These are phyloP conservation scores for Thymus quinquecostatus DNA, from an alignment of 257 asterid genomes.

Conservation along the genomic window DNA sequence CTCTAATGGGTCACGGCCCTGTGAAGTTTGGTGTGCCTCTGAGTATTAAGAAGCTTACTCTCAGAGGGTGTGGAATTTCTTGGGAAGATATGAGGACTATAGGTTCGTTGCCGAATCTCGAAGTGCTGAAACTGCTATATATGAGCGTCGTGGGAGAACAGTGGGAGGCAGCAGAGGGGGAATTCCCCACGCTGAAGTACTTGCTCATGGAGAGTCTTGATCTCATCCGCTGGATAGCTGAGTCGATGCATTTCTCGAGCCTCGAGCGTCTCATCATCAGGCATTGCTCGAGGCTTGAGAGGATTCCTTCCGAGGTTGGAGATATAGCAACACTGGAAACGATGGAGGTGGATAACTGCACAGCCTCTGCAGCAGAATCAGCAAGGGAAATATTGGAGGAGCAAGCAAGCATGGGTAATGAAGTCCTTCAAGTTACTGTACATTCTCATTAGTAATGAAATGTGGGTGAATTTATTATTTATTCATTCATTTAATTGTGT, in stretches of 20 bases:
- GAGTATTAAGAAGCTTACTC: slow-evolving; percentile 24
- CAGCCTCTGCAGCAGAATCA: slow-evolving; percentile 19
- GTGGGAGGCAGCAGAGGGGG: slow-evolving; percentile 33
- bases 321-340: slow-evolving; percentile 29
- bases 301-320: slow-evolving; percentile 33
- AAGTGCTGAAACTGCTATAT: slow-evolving; percentile 34
- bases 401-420: slow-evolving; percentile 37
- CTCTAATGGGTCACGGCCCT: not conserved
- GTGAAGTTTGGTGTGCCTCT: slow-evolving; percentile 26
- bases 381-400: slow-evolving; percentile 26
- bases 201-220: slow-evolving; percentile 34
- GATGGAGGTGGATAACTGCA: slow-evolving; percentile 23
- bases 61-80: slow-evolving; percentile 25
- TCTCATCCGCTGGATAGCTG: slow-evolving; percentile 29
- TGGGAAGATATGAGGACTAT: slow-evolving; percentile 32
- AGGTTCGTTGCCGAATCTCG: slow-evolving; percentile 36
- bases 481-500: not conserved
- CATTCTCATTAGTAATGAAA: not conserved
- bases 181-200: slow-evolving; percentile 22
- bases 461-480: not conserved
- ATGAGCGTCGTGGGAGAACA: slow-evolving; percentile 7
- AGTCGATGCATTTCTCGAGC: not conserved
- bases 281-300: slow-evolving; percentile 31
- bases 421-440: slow-evolving; percentile 28
- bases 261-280: slow-evolving; percentile 30